Base-by-base conservation (phyloP, 1,284 basidiomycete species). In the Ustilago esculenta region DNA sequence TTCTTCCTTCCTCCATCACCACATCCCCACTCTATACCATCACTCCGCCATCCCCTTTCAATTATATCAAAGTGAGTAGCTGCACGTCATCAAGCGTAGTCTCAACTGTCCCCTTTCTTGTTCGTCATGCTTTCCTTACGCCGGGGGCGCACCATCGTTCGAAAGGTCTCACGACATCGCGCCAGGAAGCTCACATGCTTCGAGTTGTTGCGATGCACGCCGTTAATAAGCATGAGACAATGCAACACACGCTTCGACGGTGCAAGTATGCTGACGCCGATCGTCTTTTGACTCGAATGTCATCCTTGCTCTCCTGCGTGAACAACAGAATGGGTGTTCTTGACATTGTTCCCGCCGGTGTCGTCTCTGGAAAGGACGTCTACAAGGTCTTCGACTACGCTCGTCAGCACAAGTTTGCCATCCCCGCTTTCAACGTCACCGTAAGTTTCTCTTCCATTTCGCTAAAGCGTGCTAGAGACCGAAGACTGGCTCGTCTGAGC, bases 381-480 rank as follows among this genome's bases (percentile, higher is more conserved):
- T 80, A 77, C 78, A 81, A 81, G 71, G 78, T 81, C 51, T 78
- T 76, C 51, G 77, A 76, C 70, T 77, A 81, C 46, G 79, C 79
- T 52, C 76, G 79, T 42, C 56, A 76, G 67, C 50, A 81, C 71
- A 63, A 78, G 50, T 80, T 79, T 41, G 80, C 79, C 61, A 80
- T 81, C 69, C 76, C 77, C 34, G 78, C 79, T 29, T 81, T 80
- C 73, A 81, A 81, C 70, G 75, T 80, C 35, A 80, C 75, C 45
- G 67, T 76, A 57, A 66, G 72, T 73, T 17, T 27, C 37, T 27
- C 4, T 35, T 37, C 25, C 0, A 7, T 6, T 7, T 37, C 20
- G n/a, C 15, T 29, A 35, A 33, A n/a, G 14, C 5, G 10, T 14
- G 15, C 23, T 23, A 1, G 17, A 14, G 2, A 10, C 48, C 34